A percentile compares a stretch with the other conserved stretches of the same genome.
These are phyloP conservation scores for Pseudoscleropodium purum DNA, from an alignment of 225 moss, liverwort and hornwort genomes.

Conservation along the genomic window DNA sequence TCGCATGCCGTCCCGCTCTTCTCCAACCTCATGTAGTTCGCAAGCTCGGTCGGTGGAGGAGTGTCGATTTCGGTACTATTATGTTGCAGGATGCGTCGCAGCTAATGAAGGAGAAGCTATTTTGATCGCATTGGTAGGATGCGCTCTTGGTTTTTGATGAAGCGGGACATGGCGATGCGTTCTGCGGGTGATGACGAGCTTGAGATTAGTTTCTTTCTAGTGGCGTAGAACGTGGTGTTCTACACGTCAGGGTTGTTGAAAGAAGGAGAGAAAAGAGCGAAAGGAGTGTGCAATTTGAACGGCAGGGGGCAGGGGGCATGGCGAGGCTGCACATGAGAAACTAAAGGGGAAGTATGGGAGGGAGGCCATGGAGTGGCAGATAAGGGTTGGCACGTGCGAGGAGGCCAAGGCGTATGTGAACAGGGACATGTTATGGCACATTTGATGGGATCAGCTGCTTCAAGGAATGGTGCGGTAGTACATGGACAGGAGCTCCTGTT, in stretches of 20 bases:
- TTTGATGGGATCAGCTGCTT: constrained; percentile 5
- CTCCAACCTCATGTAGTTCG: background rate
- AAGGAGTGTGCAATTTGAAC: constrained; percentile 1
- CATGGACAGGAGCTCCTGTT: background rate
- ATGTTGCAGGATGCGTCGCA: background rate
- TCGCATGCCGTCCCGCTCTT: background rate
- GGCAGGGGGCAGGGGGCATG: background rate
- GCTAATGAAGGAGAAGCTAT: background rate
- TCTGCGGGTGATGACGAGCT: background rate
- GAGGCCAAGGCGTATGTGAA: background rate
- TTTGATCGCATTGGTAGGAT: background rate
- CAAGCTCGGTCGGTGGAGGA: background rate
- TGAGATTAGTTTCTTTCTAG: background rate
- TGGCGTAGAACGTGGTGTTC: background rate
- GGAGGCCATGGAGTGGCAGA: constrained; percentile 1
- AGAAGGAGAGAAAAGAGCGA: background rate
- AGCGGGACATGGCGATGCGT: constrained; percentile 3
- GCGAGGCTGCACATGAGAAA: background rate
- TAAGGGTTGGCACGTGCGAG: background rate
- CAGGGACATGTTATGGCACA: background rate
- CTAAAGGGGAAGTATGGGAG: background rate
- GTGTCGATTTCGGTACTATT: background rate
- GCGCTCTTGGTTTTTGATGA: background rate
- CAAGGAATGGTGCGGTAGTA: constrained; percentile 16
- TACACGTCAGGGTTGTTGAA: background rate